phyloP scores from a whole-genome alignment of 495 filamentous ascomycete genomes.

The Aspergillus haitiensis region DNA sequence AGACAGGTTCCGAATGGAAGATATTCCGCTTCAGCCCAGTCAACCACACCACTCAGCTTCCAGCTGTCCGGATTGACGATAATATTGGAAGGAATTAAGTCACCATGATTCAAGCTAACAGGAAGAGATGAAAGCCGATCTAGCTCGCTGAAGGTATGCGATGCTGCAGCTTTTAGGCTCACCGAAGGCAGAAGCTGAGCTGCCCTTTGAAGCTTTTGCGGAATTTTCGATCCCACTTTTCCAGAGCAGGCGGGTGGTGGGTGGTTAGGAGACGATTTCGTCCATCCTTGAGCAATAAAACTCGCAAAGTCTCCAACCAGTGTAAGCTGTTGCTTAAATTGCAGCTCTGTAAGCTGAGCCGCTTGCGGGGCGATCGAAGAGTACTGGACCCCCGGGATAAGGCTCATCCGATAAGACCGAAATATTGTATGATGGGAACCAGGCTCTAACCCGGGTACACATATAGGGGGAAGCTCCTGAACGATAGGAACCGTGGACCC shows the following conservation, averaged over 20 bases:
- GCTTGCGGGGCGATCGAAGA: not conserved
- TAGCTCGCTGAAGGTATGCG: not conserved
- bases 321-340: not conserved
- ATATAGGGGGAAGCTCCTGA: not conserved
- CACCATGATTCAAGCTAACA: not conserved
- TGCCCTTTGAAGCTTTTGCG: not conserved
- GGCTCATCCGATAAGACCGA: constrained; percentile 1
- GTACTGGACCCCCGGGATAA: constrained; percentile 1
- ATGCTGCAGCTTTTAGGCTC: not conserved
- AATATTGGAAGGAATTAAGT: constrained; percentile 1
- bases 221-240: not conserved
- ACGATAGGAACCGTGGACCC: not conserved
- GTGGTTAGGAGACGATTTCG: not conserved
- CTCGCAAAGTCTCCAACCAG: not conserved
- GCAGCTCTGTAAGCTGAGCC: not conserved
- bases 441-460: not conserved
- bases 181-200: not conserved
- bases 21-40: constrained; percentile 1
- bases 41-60: not conserved
- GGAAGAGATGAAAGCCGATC: not conserved
- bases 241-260: not conserved
- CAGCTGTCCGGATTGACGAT: not conserved
- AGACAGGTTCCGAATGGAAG: not conserved
- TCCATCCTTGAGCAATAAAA: not conserved
- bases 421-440: not conserved